Conservation (phyloP, 352 stramenopile genomes). For the Pythium vanterpoolii region DNA sequence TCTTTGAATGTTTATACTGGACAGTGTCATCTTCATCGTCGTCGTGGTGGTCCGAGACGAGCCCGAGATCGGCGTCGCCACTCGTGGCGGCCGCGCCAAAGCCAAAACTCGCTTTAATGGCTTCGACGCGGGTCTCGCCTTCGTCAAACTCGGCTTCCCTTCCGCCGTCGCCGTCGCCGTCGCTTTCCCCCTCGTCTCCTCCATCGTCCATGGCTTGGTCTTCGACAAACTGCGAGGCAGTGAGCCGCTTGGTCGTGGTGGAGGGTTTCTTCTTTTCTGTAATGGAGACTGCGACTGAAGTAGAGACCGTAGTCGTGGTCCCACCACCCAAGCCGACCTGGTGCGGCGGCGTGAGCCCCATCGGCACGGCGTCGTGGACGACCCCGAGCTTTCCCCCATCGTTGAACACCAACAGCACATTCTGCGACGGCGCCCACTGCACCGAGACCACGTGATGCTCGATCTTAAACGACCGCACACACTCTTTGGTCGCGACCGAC, state of each 20-base stretch:
- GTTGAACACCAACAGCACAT: conserved; percentile 57
- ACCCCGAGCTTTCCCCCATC: conserved; percentile 58
- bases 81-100: conserved; percentile 46
- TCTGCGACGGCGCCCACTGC: conserved; percentile 56
- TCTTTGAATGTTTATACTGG: neutral
- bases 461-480: conserved; percentile 54
- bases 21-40: conserved; percentile 22
- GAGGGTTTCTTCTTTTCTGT: neutral
- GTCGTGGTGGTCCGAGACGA: conserved; percentile 19
- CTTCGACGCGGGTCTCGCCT: conserved; percentile 64
- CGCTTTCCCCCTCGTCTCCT: no score
- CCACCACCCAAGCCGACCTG: conserved; percentile 16
- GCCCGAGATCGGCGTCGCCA: conserved; percentile 21
- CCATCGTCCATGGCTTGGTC: conserved; percentile 42
- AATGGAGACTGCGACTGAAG: neutral
- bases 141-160: conserved; percentile 47
- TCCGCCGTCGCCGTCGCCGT: conserved; percentile 24
- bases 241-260: conserved; percentile 26
- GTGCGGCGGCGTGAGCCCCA: conserved; percentile 53
- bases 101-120: conserved; percentile 81
- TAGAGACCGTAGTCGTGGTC: neutral
- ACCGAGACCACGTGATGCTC: conserved; percentile 55
- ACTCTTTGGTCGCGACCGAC: conserved; percentile 42
- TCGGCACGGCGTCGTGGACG: conserved; percentile 61
- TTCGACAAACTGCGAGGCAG: conserved; percentile 40